A percentile compares a stretch with the other conserved stretches of the same genome.
Conservation (phyloP, 2,329 filamentous ascomycete species). For the Alternaria sp. region DNA sequence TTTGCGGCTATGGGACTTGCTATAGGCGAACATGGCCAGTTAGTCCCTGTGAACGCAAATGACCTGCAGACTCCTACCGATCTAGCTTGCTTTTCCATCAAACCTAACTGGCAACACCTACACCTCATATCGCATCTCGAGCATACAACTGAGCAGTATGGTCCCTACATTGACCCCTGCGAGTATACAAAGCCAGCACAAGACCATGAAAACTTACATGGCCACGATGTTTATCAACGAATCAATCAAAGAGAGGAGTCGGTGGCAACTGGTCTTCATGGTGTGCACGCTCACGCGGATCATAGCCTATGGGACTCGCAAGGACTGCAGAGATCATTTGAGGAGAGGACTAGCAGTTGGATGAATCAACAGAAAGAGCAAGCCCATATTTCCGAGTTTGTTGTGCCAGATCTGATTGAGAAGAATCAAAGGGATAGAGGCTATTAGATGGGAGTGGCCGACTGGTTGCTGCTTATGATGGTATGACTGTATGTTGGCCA, state of each 20-base stretch:
- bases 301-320: slow-evolving; percentile 39
- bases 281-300: slow-evolving; percentile 14
- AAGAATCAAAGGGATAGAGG: slow-evolving; percentile 28
- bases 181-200: slow-evolving; percentile 3
- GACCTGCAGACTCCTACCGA: slow-evolving; percentile 10
- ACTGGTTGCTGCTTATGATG: not conserved
- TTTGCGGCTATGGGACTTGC: slow-evolving; percentile 25
- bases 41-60: slow-evolving; percentile 19
- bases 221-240: slow-evolving; percentile 4
- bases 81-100: slow-evolving; percentile 32
- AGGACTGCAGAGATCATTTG: slow-evolving; percentile 39
- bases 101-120: slow-evolving; percentile 32
- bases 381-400: slow-evolving; percentile 18
- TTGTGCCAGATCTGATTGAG: slow-evolving; percentile 33
- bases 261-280: slow-evolving; percentile 24
- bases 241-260: slow-evolving; percentile 14
- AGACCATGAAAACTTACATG: slow-evolving; percentile 9
- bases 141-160: slow-evolving; percentile 32
- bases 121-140: slow-evolving; percentile 35
- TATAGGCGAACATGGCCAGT: slow-evolving; percentile 22
- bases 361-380: slow-evolving; percentile 7
- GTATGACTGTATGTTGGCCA: slow-evolving; percentile 4
- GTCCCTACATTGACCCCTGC: slow-evolving; percentile 1
- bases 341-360: slow-evolving; percentile 35
- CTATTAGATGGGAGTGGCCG: slow-evolving; percentile 12